Evolutionary conservation across 2,329 filamentous ascomycete genomes (phyloP), one percentile per base, ranked within the genome.

Genomic region (Paramyrothecium roridum): DNA sequence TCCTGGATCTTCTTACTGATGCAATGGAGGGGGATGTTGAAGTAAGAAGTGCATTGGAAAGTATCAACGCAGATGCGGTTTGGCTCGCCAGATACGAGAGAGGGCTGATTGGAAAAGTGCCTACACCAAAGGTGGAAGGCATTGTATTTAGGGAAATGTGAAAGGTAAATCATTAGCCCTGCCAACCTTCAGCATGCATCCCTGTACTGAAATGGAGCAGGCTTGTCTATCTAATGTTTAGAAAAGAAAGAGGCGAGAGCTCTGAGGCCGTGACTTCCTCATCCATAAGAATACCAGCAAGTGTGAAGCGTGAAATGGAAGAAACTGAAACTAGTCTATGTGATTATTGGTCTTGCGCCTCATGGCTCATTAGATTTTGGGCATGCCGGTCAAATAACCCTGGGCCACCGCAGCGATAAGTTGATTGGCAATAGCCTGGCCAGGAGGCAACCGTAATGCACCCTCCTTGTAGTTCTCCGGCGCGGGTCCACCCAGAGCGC

Each of bases 391-490:
- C 57, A 90, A 75, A 69, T 90, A 95, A 0, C 91, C 91, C 52
- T 86, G 84, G 1, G 88, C 83, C 16, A 96, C 91, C 1, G 92
- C 91, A 52, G 79, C 81, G 63, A 99, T 86, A 67, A 98, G 74
- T 69, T 93, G 89, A 71, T 98, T 90, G 17, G 95, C 95, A 80
- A 99, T 98, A 2, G 95, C 93, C 37, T 92, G 96, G 56, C 80
- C 76, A 2, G 92, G 91, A 48, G 95, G 95, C 67, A 99, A 72
- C 54, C 91, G 83, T 75, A 99, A 71, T 3, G 80, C 84, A 0
- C 91, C 92, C 69, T 93, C 85, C 68, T 86, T 88, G 67, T 92
- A 93, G 12, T 81, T 87, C 45, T 82, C 75, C 0, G 84, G 82
- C 1, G 87, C 76, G 1, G 77, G 69, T 46, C 89, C 87, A 16